These are phyloP conservation scores for Coemansia sp. DNA, from an alignment of 192 early-diverging fungal species.

Conservation along the genomic window DNA sequence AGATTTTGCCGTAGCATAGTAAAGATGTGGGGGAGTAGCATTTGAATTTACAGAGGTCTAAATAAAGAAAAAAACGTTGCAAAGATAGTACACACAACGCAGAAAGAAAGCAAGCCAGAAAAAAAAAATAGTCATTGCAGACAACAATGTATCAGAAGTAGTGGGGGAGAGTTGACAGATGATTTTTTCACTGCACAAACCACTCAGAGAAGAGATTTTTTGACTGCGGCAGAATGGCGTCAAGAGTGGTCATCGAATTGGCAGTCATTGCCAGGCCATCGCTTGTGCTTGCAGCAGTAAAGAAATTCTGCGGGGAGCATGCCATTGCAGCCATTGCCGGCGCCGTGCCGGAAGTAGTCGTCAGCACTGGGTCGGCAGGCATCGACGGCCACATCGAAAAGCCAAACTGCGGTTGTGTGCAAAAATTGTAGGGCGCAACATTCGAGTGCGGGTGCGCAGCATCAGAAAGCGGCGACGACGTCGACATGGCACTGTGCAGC, in stretches of 20 bases:
- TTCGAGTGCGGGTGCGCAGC: neutral
- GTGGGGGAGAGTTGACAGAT: neutral
- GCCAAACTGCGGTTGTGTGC: neutral
- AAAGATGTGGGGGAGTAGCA: neutral
- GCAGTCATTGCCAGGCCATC: conserved; percentile 1
- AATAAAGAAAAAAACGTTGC: conserved; percentile 21
- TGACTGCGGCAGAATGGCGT: conserved; percentile 22
- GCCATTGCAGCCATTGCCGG: neutral
- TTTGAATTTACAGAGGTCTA: conserved; percentile 11
- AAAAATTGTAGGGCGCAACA: neutral
- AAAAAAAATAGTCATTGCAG: conserved; percentile 1
- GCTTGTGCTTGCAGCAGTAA: no score
- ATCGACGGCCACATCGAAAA: neutral
- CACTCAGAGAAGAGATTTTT: conserved; percentile 29
- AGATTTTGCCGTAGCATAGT: conserved; percentile 14
- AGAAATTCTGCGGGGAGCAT: no score
- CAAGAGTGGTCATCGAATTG: neutral
- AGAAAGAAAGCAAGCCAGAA: neutral
- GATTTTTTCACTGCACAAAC: conserved; percentile 13
- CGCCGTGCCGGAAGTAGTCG: neutral
- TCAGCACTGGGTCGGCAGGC: neutral
- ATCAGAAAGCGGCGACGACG: conserved; percentile 14
- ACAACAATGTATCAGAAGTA: neutral
- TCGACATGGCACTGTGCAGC: conserved; percentile 14
- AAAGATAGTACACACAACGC: neutral